These are phyloP conservation scores for Rhododendron henanense DNA, from an alignment of 148 eudicot genomes.

Conservation along the genomic window DNA sequence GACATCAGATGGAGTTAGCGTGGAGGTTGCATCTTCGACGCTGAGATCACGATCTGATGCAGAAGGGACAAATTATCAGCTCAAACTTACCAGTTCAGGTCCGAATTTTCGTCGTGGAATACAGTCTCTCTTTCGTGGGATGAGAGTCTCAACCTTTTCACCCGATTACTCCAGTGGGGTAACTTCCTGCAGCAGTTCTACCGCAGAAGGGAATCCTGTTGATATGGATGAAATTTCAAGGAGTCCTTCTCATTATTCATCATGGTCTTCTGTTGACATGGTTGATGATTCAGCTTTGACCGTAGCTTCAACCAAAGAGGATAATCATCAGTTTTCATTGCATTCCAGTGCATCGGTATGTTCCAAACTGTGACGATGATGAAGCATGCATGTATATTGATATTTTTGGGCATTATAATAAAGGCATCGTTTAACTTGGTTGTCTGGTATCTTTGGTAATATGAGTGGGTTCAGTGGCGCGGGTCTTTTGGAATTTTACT, in stretches of 20 bases:
- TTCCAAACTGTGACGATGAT: not conserved
- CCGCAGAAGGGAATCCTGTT: slow-evolving; percentile 18
- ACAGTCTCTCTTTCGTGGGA: slow-evolving; percentile 17
- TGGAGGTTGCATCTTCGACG: slow-evolving; percentile 9
- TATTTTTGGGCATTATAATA: not conserved
- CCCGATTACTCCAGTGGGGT: slow-evolving; percentile 6
- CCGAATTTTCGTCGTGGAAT: slow-evolving; percentile 13
- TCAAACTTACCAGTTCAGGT: not conserved
- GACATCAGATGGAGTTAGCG: slow-evolving; percentile 21
- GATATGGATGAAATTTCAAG: slow-evolving; percentile 21
- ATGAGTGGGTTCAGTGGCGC: not conserved
- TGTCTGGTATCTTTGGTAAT: not conserved
- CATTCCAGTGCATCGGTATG: slow-evolving; percentile 52
- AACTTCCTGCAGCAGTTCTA: slow-evolving; percentile 22
- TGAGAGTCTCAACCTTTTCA: slow-evolving; percentile 8
- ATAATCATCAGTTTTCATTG: slow-evolving; percentile 24
- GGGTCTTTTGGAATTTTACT: not conserved
- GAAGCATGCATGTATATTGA: not conserved
- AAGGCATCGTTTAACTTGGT: not conserved
- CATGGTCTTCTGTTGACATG: slow-evolving; percentile 26
- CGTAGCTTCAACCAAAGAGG: not conserved
- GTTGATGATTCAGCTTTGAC: slow-evolving; percentile 14
- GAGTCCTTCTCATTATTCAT: slow-evolving; percentile 15
- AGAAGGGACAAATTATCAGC: slow-evolving; percentile 18
- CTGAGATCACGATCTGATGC: slow-evolving; percentile 20